A percentile compares a stretch with the other conserved stretches of the same genome.
These are phyloP conservation scores for Colletotrichum costaricense DNA, from an alignment of 2,329 filamentous ascomycete genomes.

Conservation along the genomic window DNA sequence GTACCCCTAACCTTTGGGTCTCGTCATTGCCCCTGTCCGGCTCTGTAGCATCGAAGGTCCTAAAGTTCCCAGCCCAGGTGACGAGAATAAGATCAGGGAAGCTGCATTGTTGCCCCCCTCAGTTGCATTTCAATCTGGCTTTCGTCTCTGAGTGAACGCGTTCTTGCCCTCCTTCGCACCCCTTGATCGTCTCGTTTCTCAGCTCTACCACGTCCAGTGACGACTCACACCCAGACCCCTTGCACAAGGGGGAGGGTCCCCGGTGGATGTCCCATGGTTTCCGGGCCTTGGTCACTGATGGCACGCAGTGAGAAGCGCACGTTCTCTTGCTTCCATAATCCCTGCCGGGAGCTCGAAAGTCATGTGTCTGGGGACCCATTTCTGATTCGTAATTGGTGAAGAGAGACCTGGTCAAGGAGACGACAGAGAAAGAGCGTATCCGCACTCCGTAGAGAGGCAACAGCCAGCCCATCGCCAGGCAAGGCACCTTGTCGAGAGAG, in stretches of 20 bases:
- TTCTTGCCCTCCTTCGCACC: background rate
- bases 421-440: background rate
- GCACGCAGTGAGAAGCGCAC: slow-evolving; percentile 13
- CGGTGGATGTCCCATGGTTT: background rate
- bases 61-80: background rate
- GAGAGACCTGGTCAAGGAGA: background rate
- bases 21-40: slow-evolving; percentile 5
- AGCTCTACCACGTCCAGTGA: background rate
- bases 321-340: slow-evolving; percentile 31
- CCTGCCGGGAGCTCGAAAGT: slow-evolving; percentile 12
- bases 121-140: background rate
- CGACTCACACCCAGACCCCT: background rate
- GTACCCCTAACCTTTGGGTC: slow-evolving; percentile 6
- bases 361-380: slow-evolving; percentile 20
- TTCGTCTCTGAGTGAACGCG: background rate
- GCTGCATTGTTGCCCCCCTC: background rate
- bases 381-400: slow-evolving; percentile 9
- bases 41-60: background rate
- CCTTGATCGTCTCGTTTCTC: background rate
- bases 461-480: slow-evolving; percentile 2
- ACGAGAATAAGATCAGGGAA: background rate
- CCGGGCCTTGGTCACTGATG: slow-evolving; percentile 14
- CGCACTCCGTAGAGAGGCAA: slow-evolving; percentile 1
- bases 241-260: slow-evolving; percentile 5
- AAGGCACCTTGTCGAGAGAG: background rate